Base-by-base conservation (phyloP, 495 filamentous ascomycete genomes). In the Aspergillus panamensis region DNA sequence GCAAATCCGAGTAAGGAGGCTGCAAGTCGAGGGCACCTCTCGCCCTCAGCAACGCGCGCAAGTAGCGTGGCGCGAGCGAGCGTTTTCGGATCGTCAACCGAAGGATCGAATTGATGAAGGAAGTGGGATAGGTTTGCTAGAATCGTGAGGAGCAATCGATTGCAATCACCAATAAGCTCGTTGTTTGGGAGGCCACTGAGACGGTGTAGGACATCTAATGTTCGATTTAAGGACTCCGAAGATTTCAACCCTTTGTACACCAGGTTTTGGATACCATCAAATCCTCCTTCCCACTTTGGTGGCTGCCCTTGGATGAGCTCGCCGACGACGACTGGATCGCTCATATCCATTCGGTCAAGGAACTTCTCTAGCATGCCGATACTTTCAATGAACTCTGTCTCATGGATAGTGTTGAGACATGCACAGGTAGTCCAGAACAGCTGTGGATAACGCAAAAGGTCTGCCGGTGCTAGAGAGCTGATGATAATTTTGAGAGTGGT, bases 351-450 rank as follows among this genome's bases (percentile, higher is more conserved):
- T 60, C 92, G 92, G 62, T 84, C 81, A 37, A 99, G 68, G 49
- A 96, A 82, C 63, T 90, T 87, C 33, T 96, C 88, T n/a, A 99
- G 79, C 87, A 97, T 96, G 35, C 87, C 85, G 16, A 96, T 76
- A 44, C 88, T 91, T 64, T 96, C 92, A 54, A 93, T 81, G 64
- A 96, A 99, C 68, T 99, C 94, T 12, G 85, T 84, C 70, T 97
- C 94, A 58, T 96, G 92, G 59, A 96, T 92, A 1, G 94, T 97
- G 66, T 97, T 90, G 39, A 97, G 76, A 66, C 94, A 97, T 29
- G 94, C 93, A 65, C 92, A 96, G 2, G 90, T 95, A 1, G 93
- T 93, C 94, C 94, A 99, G 73, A 97, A 99, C 1, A 97, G 75
- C 63, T 97, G 92, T 7, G 94, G 92, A 60, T 93, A 96, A 35